Evolutionary conservation across 2,329 filamentous ascomycete species (phyloP).

Genomic region (Alternaria burnsii): DNA sequence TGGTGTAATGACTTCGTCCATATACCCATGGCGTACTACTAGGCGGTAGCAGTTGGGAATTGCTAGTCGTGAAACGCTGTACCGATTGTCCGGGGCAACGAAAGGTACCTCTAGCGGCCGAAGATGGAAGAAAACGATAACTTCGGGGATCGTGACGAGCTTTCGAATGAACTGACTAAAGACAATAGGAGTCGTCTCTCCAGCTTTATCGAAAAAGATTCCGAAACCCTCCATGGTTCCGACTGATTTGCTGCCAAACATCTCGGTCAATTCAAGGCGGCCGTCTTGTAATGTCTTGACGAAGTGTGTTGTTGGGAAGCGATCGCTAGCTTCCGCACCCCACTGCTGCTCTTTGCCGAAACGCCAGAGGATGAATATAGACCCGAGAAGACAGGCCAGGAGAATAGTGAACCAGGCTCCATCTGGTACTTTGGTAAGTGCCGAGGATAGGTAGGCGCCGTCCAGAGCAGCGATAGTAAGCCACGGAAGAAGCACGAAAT

Average conservation of each 20-base stretch:
- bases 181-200: slow-evolving; percentile 69
- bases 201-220: slow-evolving; percentile 82
- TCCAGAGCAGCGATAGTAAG: slow-evolving; percentile 72
- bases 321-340: slow-evolving; percentile 71
- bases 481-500: slow-evolving; percentile 69
- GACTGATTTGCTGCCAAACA: slow-evolving; percentile 47
- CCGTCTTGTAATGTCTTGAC: slow-evolving; percentile 48
- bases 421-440: slow-evolving; percentile 75
- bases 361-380: slow-evolving; percentile 76
- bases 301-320: slow-evolving; percentile 56
- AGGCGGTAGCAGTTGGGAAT: slow-evolving; percentile 73
- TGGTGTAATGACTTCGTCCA: slow-evolving; percentile 73
- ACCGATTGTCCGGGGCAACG: slow-evolving; percentile 55
- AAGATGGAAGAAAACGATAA: slow-evolving; percentile 79
- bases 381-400: slow-evolving; percentile 68
- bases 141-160: slow-evolving; percentile 71
- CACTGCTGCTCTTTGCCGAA: slow-evolving; percentile 83
- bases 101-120: slow-evolving; percentile 67
- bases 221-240: slow-evolving; percentile 65
- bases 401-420: slow-evolving; percentile 82
- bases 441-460: slow-evolving; percentile 73
- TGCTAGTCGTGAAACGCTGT: slow-evolving; percentile 55
- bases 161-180: slow-evolving; percentile 79
- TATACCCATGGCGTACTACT: slow-evolving; percentile 75
- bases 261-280: slow-evolving; percentile 49